A percentile compares a stretch with the other conserved stretches of the same genome.
phyloP scores from a whole-genome alignment of 2,329 filamentous ascomycete genomes.

The Colletotrichum godetiae region DNA sequence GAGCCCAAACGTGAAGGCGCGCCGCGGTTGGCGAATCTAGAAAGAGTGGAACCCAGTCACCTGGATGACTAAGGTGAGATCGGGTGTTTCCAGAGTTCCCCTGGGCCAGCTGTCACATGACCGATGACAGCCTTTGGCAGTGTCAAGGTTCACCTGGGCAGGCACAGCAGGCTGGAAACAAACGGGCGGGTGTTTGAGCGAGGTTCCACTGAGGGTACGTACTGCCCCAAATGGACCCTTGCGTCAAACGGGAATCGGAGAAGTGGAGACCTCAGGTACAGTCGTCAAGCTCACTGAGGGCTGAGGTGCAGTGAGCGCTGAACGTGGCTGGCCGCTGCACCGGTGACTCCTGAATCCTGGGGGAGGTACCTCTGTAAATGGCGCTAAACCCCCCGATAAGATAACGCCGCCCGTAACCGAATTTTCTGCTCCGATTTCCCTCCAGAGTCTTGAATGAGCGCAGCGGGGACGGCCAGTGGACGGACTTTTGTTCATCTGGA shows the following conservation, averaged over 20 bases:
- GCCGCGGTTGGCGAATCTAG: not conserved
- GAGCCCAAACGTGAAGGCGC: not conserved
- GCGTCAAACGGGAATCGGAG: not conserved
- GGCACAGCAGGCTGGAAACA: not conserved
- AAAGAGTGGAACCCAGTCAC: not conserved
- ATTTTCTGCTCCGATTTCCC: conserved; percentile 35
- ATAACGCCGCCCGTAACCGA: conserved; percentile 29
- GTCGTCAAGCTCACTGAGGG: not conserved
- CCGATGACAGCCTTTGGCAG: not conserved
- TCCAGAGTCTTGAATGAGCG: conserved; percentile 12
- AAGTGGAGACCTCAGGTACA: not conserved
- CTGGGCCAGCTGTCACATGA: not conserved
- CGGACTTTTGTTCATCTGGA: not conserved
- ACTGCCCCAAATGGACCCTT: not conserved
- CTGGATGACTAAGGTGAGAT: not conserved
- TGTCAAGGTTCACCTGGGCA: not conserved
- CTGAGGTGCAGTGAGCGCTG: not conserved
- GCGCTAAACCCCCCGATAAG: conserved; percentile 24
- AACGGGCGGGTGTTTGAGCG: not conserved
- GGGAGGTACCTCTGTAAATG: not conserved
- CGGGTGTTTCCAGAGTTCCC: too few species aligned
- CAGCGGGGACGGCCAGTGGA: conserved; percentile 17
- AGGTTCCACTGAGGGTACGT: too few species aligned
- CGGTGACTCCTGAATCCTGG: not conserved
- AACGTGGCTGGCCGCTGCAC: not conserved